A percentile compares a stretch with the other conserved stretches of the same genome.
Conservation (phyloP, 78 protist species). For the Isochrysis galbana region DNA sequence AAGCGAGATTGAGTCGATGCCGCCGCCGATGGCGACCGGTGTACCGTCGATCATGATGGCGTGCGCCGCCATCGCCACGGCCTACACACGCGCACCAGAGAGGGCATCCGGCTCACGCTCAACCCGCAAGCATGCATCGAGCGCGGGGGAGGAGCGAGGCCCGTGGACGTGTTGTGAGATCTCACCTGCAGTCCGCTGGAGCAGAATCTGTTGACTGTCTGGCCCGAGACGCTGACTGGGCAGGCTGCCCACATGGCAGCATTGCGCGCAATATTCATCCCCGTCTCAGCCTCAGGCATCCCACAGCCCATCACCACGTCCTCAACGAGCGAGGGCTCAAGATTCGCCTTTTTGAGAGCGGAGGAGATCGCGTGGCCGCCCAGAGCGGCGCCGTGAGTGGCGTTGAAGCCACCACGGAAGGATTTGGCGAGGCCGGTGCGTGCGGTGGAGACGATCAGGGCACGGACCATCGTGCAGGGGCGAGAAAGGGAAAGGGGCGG, state of each 20-base stretch:
- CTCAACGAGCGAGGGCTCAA: slow-evolving; percentile 4
- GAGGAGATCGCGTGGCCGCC: slow-evolving; percentile 21
- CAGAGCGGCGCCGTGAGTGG: slow-evolving; percentile 15
- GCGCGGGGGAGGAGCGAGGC: no score
- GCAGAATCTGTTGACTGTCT: slow-evolving; percentile 39
- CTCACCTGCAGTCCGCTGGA: slow-evolving; percentile 25
- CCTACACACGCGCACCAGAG: no score
- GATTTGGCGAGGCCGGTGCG: slow-evolving; percentile 18
- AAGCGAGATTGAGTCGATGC: slow-evolving; percentile 37
- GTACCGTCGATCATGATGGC: slow-evolving; percentile 24
- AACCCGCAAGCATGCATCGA: no score
- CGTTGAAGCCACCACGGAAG: slow-evolving; percentile 29
- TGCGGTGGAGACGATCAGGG: not conserved
- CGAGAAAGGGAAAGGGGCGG: no score
- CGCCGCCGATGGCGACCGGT: slow-evolving; percentile 31
- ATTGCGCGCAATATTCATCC: slow-evolving; percentile 7
- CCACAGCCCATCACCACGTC: slow-evolving; percentile 42
- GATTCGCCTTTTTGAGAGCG: not conserved
- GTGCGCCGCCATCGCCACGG: slow-evolving; percentile 37
- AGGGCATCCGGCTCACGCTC: no score
- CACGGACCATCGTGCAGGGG: no score
- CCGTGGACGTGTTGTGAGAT: no score
- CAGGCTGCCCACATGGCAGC: not conserved
- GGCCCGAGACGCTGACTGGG: slow-evolving; percentile 12
- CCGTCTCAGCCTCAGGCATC: slow-evolving; percentile 20